phyloP scores from a whole-genome alignment of 2,329 filamentous ascomycete genomes.

The Fusarium sp. region DNA sequence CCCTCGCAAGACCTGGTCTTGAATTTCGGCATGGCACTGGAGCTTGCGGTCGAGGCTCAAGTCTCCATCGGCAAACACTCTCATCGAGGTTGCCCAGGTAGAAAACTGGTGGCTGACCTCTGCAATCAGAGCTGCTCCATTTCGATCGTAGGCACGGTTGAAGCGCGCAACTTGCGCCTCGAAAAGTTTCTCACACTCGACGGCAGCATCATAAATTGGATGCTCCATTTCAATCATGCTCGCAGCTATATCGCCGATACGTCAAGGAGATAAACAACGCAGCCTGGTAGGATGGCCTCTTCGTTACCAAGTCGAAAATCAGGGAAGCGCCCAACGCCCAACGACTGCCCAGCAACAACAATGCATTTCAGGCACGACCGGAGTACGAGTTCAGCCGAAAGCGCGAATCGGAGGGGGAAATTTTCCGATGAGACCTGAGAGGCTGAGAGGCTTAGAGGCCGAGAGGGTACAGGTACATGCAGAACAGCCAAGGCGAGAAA shows the following conservation, averaged over 20 bases:
- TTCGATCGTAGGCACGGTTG: neutral
- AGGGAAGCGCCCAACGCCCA: too few species aligned
- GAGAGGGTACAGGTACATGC: neutral
- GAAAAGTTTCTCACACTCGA: neutral
- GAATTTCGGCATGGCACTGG: neutral
- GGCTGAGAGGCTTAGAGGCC: too few species aligned
- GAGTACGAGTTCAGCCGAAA: neutral
- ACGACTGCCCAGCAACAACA: too few species aligned
- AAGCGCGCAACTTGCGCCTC: neutral
- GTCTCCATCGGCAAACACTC: neutral
- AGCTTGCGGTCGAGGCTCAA: neutral
- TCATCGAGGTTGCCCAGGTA: neutral
- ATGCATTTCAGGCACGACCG: neutral
- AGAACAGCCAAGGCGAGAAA: neutral
- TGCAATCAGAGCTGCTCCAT: neutral
- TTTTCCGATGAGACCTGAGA: neutral
- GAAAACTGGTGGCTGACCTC: neutral
- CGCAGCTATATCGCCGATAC: too few species aligned
- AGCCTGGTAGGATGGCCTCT: too few species aligned
- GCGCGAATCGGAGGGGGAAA: fast-evolving
- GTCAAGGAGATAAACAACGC: too few species aligned
- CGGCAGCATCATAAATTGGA: neutral
- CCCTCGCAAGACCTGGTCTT: neutral
- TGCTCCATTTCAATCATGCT: too few species aligned
- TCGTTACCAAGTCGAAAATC: too few species aligned